Conservation (phyloP, 2,329 filamentous ascomycete genomes). For the Penicillium griseofulvum region DNA sequence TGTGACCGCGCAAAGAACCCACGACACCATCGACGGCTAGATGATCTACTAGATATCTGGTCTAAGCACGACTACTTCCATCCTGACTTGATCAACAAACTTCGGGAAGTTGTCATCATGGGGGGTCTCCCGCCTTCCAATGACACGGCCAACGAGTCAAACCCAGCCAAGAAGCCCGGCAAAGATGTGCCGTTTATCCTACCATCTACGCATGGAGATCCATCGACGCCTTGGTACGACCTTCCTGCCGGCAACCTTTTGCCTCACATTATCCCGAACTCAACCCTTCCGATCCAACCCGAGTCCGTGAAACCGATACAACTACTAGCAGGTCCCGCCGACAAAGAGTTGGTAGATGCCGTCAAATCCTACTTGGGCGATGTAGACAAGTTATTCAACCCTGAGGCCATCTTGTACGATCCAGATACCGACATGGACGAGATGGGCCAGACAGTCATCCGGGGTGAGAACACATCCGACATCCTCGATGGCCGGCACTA, state of each 20-base stretch:
- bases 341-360: slow-evolving; percentile 62
- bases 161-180: slow-evolving; percentile 47
- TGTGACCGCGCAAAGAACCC: slow-evolving; percentile 57
- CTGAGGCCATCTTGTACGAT: slow-evolving; percentile 50
- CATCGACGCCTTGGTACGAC: slow-evolving; percentile 72
- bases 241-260: slow-evolving; percentile 79
- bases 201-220: slow-evolving; percentile 74
- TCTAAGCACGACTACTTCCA: slow-evolving; percentile 63
- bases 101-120: slow-evolving; percentile 56
- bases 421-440: slow-evolving; percentile 66
- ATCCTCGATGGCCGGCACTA: slow-evolving; percentile 69
- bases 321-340: slow-evolving; percentile 65
- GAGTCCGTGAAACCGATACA: slow-evolving; percentile 69
- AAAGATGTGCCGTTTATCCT: slow-evolving; percentile 64
- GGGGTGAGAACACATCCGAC: slow-evolving; percentile 66
- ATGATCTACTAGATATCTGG: slow-evolving; percentile 68
- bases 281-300: slow-evolving; percentile 69
- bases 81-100: slow-evolving; percentile 52
- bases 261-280: slow-evolving; percentile 73
- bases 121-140: slow-evolving; percentile 31
- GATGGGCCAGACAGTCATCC: slow-evolving; percentile 66
- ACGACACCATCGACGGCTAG: slow-evolving; percentile 65
- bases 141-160: slow-evolving; percentile 23
- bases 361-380: slow-evolving; percentile 70
- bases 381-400: slow-evolving; percentile 66